These are phyloP conservation scores for Pachyrhizus erosus DNA, from an alignment of 306 rosid species.

Conservation along the genomic window DNA sequence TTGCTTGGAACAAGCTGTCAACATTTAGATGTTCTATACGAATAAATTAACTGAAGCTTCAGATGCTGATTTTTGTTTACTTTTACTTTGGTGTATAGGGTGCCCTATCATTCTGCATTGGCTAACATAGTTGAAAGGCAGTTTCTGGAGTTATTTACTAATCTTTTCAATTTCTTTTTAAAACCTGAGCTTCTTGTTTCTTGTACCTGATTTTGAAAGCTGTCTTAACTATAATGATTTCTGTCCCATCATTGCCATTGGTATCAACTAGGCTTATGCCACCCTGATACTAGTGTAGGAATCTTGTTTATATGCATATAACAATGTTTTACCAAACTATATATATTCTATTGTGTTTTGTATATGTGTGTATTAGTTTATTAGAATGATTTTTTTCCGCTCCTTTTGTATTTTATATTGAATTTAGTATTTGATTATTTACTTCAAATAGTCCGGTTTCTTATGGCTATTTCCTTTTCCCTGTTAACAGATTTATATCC, in stretches of 20 bases:
- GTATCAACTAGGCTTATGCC: slow-evolving; percentile 17
- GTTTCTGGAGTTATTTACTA: slow-evolving; percentile 16
- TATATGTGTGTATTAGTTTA: background rate
- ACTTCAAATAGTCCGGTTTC: slow-evolving; percentile 40
- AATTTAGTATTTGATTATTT: slow-evolving; percentile 7
- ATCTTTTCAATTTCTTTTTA: background rate
- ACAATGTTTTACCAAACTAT: slow-evolving; percentile 19
- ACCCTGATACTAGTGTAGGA: background rate
- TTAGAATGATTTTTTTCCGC: background rate
- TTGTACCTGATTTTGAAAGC: slow-evolving; percentile 10
- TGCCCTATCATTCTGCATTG: slow-evolving; percentile 19
- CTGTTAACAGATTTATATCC: slow-evolving; percentile 76
- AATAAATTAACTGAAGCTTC: slow-evolving; percentile 30
- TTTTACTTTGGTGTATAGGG: background rate
- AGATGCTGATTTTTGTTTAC: slow-evolving; percentile 11
- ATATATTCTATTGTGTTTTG: background rate
- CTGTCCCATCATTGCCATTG: slow-evolving; percentile 9
- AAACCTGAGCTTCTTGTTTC: background rate
- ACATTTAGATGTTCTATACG: slow-evolving; percentile 26
- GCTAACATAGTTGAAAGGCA: slow-evolving; percentile 34
- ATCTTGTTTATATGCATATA: background rate
- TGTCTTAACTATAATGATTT: slow-evolving; percentile 5
- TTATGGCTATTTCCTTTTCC: slow-evolving; percentile 39
- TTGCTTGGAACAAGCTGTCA: slow-evolving; percentile 17
- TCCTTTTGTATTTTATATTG: background rate